These are phyloP conservation scores for Colletotrichum cuscutae DNA, from an alignment of 2,329 filamentous ascomycete genomes.

Conservation along the genomic window DNA sequence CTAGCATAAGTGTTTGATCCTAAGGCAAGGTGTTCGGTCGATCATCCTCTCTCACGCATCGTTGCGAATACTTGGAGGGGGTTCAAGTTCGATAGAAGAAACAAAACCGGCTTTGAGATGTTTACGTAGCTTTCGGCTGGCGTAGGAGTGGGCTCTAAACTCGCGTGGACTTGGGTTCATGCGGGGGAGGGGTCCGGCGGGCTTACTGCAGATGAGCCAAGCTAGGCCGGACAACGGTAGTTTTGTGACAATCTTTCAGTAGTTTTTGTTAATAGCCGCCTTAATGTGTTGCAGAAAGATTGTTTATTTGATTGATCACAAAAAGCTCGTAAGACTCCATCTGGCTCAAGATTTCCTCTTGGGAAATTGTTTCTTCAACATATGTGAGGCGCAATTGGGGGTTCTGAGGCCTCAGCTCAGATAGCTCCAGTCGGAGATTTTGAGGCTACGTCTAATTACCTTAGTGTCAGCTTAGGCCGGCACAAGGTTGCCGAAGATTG, in stretches of 20 bases:
- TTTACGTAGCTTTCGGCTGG: background rate
- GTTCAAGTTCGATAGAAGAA: background rate
- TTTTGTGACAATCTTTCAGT: background rate
- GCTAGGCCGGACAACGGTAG: background rate
- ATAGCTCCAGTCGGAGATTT: background rate
- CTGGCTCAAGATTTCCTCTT: background rate
- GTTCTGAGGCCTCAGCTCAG: background rate
- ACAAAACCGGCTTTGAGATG: background rate
- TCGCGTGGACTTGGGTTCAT: background rate
- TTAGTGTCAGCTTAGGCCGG: background rate
- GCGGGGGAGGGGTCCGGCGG: background rate
- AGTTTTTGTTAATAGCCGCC: background rate
- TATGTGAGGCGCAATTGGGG: background rate
- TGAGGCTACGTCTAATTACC: background rate
- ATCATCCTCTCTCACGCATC: background rate
- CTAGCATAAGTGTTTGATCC: background rate
- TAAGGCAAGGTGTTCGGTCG: background rate
- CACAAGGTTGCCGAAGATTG: background rate
- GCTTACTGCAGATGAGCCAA: background rate
- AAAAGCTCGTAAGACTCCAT: background rate
- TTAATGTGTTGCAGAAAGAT: background rate
- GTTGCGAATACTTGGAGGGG: background rate
- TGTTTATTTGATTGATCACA: background rate
- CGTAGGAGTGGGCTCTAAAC: background rate
- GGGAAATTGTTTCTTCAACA: too few relatives aligned